These are phyloP conservation scores for Anthostomella pinea DNA, from an alignment of 2,329 filamentous ascomycete species.

Conservation along the genomic window DNA sequence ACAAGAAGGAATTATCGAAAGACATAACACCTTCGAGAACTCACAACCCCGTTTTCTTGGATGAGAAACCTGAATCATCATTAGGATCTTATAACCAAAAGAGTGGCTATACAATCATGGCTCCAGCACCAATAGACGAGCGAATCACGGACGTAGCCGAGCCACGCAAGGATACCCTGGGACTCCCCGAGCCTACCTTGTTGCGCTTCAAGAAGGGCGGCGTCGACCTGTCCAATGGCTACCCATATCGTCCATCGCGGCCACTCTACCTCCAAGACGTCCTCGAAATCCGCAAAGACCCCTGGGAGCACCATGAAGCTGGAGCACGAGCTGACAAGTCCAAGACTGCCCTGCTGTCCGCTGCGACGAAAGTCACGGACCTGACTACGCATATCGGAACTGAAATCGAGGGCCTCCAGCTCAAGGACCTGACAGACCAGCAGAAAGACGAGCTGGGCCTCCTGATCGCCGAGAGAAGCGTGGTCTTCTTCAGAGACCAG, in stretches of 20 bases:
- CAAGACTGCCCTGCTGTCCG: conserved; percentile 58
- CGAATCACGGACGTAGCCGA: conserved; percentile 61
- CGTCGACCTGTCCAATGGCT: conserved; percentile 66
- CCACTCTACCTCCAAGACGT: conserved; percentile 70
- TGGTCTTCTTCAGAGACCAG: conserved; percentile 67
- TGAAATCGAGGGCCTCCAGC: conserved; percentile 61
- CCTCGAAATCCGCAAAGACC: conserved; percentile 59
- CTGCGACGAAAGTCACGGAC: conserved; percentile 61
- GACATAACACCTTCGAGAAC: too few species aligned
- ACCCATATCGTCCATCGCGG: conserved; percentile 66
- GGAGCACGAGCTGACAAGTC: conserved; percentile 63
- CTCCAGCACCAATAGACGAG: conserved; percentile 58
- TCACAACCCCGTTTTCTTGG: too few species aligned
- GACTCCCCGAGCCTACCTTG: conserved; percentile 55
- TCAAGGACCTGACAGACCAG: conserved; percentile 57
- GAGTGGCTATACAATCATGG: too few species aligned
- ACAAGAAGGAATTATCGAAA: too few species aligned
- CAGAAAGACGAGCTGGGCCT: conserved; percentile 62
- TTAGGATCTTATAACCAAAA: too few species aligned
- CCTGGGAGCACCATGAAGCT: conserved; percentile 55
- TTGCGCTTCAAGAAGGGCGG: conserved; percentile 64
- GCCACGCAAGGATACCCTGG: conserved; percentile 62
- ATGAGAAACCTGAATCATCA: too few species aligned
- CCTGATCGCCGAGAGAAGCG: conserved; percentile 60
- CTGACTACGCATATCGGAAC: conserved; percentile 62